Evolutionary conservation across 1,139 yeast genomes (phyloP), one percentile per base, ranked within the genome.

Genomic region (Zygosaccharomyces sapae): DNA sequence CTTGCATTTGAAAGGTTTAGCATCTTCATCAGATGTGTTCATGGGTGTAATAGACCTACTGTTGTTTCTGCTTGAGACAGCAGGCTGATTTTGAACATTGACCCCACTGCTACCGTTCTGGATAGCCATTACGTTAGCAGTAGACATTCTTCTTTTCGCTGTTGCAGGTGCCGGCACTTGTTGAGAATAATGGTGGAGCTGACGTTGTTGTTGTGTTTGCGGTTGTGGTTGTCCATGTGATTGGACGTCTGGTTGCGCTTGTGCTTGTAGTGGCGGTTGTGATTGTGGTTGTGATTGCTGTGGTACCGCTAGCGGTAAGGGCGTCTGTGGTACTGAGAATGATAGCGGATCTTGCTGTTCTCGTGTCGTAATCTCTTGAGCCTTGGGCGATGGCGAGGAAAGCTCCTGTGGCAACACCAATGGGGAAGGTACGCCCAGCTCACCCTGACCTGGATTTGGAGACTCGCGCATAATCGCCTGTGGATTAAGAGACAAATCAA

Each of bases 1-100:
- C 6, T 58, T 56, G 49, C 74, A 71, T 49, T 67, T 65, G 59
- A 70, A 70, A 18, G 72, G 71, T 51, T 70, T 70, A 20, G 59
- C 68, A 25, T 56, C 62, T 27, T 58, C 64, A 20, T 58, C 65
- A 12, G 57, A 56, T 33, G 55, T 59, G 35, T 57, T 58, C 47
- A 53, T 47, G 16, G 60, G 58, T 13, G 60, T 55, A 13, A 55
- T 48, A n/a, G 58, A 52, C 27, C 53, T 52, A 41, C 55, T 54
- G 34, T 45, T 48, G 31, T 39, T 44, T 41, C 41, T 44, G 34
- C 38, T 43, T 33, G 27, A 30, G 37, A 13, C 24, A 10, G 30
- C 19, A 8, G 41, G 16, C 16, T 33, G 25, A 33, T 30, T 37
- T 7, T 24, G 18, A 12, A 29, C n/a, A 16, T 33, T 13, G 19